Percentiles rank a stretch among this genome's conserved stretches.
Conservation (phyloP, 768 basidiomycete species). For the Suillus hirtellus region DNA sequence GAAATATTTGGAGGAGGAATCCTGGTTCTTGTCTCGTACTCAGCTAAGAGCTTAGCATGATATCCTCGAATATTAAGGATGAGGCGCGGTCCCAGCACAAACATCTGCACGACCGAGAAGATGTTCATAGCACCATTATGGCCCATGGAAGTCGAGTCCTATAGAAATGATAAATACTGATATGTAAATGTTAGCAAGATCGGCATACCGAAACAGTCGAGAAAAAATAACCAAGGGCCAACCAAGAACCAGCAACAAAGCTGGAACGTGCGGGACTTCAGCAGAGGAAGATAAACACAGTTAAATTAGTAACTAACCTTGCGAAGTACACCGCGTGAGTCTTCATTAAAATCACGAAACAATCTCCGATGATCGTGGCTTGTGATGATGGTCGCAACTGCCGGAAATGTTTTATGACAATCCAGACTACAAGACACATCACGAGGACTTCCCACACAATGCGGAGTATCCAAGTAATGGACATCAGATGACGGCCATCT, state of each 20-base stretch:
- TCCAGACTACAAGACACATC: neutral
- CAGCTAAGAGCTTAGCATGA: neutral
- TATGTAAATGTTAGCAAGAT: neutral
- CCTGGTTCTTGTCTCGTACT: neutral
- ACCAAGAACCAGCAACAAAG: neutral
- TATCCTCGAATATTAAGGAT: conserved; percentile 2
- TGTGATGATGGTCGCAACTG: neutral
- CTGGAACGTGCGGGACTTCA: neutral
- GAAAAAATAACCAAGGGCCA: neutral
- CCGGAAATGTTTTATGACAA: neutral
- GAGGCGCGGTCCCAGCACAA: conserved; percentile 2
- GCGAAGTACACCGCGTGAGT: neutral
- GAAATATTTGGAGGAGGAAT: neutral
- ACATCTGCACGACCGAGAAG: neutral
- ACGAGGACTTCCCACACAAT: neutral
- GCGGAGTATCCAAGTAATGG: neutral
- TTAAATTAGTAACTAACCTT: neutral
- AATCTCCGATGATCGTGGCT: neutral
- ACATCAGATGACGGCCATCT: neutral
- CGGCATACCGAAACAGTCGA: neutral
- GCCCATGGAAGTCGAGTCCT: neutral
- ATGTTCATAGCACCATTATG: neutral
- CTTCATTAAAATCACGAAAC: neutral
- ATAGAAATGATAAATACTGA: neutral
- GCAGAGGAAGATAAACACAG: neutral